phyloP scores from a whole-genome alignment of 352 stramenopile genomes.

The Saprolegnia parasitica region DNA sequence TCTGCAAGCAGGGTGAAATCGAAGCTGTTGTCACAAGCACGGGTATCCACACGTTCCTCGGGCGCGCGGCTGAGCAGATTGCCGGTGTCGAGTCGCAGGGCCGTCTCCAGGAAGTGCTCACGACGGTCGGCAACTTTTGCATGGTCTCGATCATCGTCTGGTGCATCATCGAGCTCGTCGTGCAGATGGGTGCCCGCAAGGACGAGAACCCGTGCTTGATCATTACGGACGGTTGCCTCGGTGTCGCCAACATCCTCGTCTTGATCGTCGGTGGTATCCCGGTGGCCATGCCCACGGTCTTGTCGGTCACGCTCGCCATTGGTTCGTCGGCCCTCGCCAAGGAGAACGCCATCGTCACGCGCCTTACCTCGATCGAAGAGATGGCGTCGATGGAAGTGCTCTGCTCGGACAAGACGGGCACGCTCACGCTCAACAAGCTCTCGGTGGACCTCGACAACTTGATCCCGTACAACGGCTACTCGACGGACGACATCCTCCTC shows the following conservation, averaged over 20 bases:
- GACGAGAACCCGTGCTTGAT: conserved; percentile 50
- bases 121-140: conserved; percentile 43
- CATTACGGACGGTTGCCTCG: conserved; percentile 33
- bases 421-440: conserved; percentile 90
- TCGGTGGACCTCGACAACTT: conserved; percentile 55
- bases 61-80: conserved; percentile 51
- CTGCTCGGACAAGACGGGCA: conserved; percentile 91
- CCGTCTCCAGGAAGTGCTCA: conserved; percentile 38
- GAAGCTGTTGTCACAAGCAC: conserved; percentile 43
- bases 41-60: conserved; percentile 51
- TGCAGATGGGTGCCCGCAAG: conserved; percentile 41
- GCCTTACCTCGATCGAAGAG: conserved; percentile 85
- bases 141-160: conserved; percentile 45
- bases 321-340: conserved; percentile 70
- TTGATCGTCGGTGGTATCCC: conserved; percentile 84
- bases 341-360: conserved; percentile 86
- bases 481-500: conserved; percentile 14
- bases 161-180: conserved; percentile 49
- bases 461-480: conserved; percentile 31
- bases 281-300: conserved; percentile 82
- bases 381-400: conserved; percentile 85
- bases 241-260: conserved; percentile 38
- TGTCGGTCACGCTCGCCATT: conserved; percentile 85
- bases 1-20: conserved; percentile 45
- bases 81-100: conserved; percentile 54